phyloP scores from a whole-genome alignment of 768 basidiomycete species.

The Russula compacta region DNA sequence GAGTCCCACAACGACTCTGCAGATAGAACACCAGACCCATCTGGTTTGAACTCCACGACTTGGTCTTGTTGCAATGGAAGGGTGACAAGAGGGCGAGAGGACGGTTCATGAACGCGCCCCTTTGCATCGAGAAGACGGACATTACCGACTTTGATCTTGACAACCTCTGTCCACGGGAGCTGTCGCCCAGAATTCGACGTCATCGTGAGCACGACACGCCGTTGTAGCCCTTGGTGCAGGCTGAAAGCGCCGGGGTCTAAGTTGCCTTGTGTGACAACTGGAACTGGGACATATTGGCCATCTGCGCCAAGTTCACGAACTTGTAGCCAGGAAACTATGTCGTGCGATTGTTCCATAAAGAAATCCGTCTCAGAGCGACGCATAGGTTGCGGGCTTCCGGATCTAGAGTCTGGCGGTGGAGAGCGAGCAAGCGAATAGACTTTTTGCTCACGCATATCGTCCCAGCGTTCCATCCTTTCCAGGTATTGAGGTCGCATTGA shows the following conservation, averaged over 20 bases:
- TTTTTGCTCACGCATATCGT: conserved; percentile 79
- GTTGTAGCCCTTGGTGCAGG: conserved; percentile 89
- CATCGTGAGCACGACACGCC: conserved; percentile 66
- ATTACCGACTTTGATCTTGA: conserved; percentile 69
- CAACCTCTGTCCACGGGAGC: conserved; percentile 78
- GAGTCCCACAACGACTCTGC: conserved; percentile 88
- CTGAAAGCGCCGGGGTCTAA: conserved; percentile 82
- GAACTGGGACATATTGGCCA: conserved; percentile 76
- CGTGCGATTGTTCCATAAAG: conserved; percentile 77
- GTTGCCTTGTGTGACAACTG: conserved; percentile 64
- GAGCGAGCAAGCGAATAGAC: conserved; percentile 27
- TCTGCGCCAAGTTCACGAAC: conserved; percentile 79
- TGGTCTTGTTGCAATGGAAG: conserved; percentile 70
- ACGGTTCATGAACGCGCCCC: conserved; percentile 71
- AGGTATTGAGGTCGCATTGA: conserved; percentile 73
- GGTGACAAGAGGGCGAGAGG: conserved; percentile 59
- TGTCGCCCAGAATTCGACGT: conserved; percentile 85
- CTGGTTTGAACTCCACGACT: conserved; percentile 63
- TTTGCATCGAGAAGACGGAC: conserved; percentile 79
- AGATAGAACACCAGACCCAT: conserved; percentile 68
- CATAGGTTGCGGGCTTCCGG: conserved; percentile 55
- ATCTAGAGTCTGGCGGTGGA: conserved; percentile 30
- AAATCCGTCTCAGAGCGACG: conserved; percentile 91
- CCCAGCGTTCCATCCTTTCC: conserved; percentile 87
- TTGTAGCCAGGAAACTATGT: conserved; percentile 82